Evolutionary conservation across 2,329 filamentous ascomycete species (phyloP).

Genomic region (Xylaria digitata): DNA sequence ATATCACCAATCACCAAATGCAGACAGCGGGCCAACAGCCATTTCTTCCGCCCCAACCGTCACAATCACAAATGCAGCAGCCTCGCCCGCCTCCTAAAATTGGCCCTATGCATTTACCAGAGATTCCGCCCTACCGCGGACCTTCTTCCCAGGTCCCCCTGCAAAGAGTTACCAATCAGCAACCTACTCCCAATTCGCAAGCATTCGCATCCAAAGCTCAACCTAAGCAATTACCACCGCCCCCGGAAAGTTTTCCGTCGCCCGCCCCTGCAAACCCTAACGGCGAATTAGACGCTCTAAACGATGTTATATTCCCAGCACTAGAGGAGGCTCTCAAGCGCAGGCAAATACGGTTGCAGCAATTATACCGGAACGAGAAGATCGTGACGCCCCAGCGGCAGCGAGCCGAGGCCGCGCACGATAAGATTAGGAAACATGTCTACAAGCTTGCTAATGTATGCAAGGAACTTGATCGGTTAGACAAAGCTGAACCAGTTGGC

Average conservation of each 20-base stretch:
- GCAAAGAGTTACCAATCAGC: constrained; percentile 46
- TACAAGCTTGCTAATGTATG: constrained; percentile 86
- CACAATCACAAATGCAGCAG: constrained; percentile 53
- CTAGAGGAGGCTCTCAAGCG: constrained; percentile 90
- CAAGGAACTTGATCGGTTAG: constrained; percentile 88
- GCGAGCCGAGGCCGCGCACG: constrained; percentile 78
- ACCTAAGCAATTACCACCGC: constrained; percentile 56
- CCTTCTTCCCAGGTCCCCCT: constrained; percentile 45
- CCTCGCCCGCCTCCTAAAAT: constrained; percentile 55
- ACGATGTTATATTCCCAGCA: constrained; percentile 91
- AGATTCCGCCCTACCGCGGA: constrained; percentile 67
- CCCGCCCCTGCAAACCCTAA: constrained; percentile 68
- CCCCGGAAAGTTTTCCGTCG: constrained; percentile 65
- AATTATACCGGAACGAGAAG: constrained; percentile 58
- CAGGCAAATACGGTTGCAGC: constrained; percentile 72
- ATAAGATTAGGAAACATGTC: constrained; percentile 83
- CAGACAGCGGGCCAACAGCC: constrained; percentile 41
- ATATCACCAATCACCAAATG: constrained; percentile 54
- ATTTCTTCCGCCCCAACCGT: constrained; percentile 45
- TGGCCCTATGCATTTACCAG: constrained; percentile 59
- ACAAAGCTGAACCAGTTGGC: constrained; percentile 86
- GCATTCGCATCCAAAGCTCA: constrained; percentile 69
- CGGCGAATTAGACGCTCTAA: constrained; percentile 84
- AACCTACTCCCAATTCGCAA: constrained; percentile 52
- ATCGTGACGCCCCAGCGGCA: constrained; percentile 72